Evolutionary conservation across 257 asterid genomes (phyloP).

Genomic region (Rubia yunnanensis): DNA sequence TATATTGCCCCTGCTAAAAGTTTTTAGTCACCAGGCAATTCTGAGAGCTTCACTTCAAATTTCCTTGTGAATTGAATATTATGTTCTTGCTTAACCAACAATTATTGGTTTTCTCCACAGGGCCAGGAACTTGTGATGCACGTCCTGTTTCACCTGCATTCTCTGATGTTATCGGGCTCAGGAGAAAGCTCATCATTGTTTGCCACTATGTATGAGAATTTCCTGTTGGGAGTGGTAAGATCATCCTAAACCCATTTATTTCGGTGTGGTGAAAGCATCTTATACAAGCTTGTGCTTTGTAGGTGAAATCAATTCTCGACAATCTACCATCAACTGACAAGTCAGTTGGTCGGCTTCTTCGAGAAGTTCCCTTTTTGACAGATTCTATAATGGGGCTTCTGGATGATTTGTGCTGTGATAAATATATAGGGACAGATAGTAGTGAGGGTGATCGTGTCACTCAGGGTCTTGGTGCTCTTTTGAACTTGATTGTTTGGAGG

Average conservation of each 20-base stretch:
- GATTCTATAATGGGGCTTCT: slow-evolving; percentile 71
- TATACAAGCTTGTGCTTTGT: slow-evolving; percentile 27
- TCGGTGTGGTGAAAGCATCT: slow-evolving; percentile 13
- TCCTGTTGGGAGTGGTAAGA: slow-evolving; percentile 83
- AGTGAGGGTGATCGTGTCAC: slow-evolving; percentile 88
- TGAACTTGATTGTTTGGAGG: slow-evolving; percentile 86
- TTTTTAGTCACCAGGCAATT: not conserved
- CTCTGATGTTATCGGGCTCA: slow-evolving; percentile 56
- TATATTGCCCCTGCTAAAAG: not conserved
- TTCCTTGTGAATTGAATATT: slow-evolving; percentile 4
- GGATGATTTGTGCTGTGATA: slow-evolving; percentile 62
- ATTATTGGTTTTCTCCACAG: slow-evolving; percentile 34
- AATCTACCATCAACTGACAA: slow-evolving; percentile 87
- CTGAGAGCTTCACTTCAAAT: not conserved
- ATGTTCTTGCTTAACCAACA: slow-evolving; percentile 3
- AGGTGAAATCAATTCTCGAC: slow-evolving; percentile 71
- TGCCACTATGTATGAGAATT: slow-evolving; percentile 61
- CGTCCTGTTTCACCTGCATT: slow-evolving; percentile 75
- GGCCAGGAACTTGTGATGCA: slow-evolving; percentile 91
- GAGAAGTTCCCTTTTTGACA: slow-evolving; percentile 84
- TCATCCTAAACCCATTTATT: slow-evolving; percentile 12
- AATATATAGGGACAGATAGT: slow-evolving; percentile 41
- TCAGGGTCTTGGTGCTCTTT: slow-evolving; percentile 93
- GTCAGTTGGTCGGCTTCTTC: slow-evolving; percentile 88
- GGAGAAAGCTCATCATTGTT: slow-evolving; percentile 37